Evolutionary conservation across 345 rosid genomes (phyloP), one percentile per base, ranked within the genome.

Genomic region (Arabis alpina): DNA sequence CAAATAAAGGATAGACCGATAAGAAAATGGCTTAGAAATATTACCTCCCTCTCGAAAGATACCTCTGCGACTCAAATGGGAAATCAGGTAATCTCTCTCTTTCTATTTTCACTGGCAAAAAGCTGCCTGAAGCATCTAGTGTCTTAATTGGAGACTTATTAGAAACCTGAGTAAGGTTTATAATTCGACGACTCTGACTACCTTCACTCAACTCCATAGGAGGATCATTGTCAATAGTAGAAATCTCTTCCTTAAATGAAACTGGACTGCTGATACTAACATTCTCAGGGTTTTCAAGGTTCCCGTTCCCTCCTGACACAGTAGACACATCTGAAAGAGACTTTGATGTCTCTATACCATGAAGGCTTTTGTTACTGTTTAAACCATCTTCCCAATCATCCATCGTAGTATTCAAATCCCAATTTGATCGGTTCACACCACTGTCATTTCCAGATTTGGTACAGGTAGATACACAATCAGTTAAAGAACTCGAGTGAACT

Each of bases 331-430:
- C 72, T 14, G 73, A 71, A 19, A 19, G 23, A 48, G 43, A 64
- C 74, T 49, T 57, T 58, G 76, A 32, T 25, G 85, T 69, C 76
- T 82, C 74, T 30, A 44, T 19, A 51, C 77, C 86, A 68, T 4
- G 58, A 40, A 41, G 72, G 63, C 54, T 61, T 40, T 79, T 71
- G 65, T 70, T 60, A 76, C 80, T 79, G 61, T 70, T 62, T 41
- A 37, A 55, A 79, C 79, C 48, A 68, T 73, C 87, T 77, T 80
- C 90, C 96, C 96, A 90, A 50, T 79, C 76, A 87, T 92, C 98
- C 95, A 90, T 85, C 52, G 92, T 85, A 25, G 87, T 87, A 79
- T 90, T 92, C 79, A 92, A 81, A 74, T 92, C 96, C 96, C 95
- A 92, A 34, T 85, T 88, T 52, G 85, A 80, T 82, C 96, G 81